phyloP scores from a whole-genome alignment of 345 rosid genomes.

The Camelina sativa region DNA sequence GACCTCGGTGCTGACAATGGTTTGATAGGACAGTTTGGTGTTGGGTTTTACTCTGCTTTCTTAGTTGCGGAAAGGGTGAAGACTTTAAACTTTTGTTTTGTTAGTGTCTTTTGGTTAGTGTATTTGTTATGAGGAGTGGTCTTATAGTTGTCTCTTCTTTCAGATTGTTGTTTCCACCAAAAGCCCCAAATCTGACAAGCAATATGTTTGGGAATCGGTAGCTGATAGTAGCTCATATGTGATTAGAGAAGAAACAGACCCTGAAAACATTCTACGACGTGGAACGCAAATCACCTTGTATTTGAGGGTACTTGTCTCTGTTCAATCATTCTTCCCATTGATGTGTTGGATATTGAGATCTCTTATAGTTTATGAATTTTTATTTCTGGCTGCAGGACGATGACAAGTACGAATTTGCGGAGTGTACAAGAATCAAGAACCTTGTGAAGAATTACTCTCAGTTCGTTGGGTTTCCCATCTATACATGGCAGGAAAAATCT shows the following conservation, averaged over 20 bases:
- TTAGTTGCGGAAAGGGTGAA: conserved; percentile 94
- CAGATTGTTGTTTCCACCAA: conserved; percentile 95
- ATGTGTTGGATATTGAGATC: not conserved
- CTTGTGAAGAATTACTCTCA: conserved; percentile 97
- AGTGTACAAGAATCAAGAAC: conserved; percentile 73
- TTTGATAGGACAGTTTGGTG: conserved; percentile 98
- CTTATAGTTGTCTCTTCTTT: conserved; percentile 23
- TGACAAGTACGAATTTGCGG: conserved; percentile 90
- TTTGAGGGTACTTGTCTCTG: conserved; percentile 60
- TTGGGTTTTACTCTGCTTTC: conserved; percentile 98
- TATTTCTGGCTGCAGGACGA: conserved; percentile 60
- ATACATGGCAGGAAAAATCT: conserved; percentile 93
- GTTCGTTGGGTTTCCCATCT: conserved; percentile 96
- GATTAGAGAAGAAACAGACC: conserved; percentile 86
- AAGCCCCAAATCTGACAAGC: conserved; percentile 95
- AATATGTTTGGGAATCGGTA: conserved; percentile 89
- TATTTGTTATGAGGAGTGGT: conserved; percentile 1
- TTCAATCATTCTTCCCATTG: not conserved
- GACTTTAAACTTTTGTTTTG: not conserved
- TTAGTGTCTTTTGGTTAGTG: not conserved
- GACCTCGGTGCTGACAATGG: conserved; percentile 88
- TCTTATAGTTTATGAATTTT: not conserved
- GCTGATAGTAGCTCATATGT: conserved; percentile 92
- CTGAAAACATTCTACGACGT: conserved; percentile 72
- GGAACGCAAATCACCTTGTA: conserved; percentile 96